phyloP scores from a whole-genome alignment of 176 grass and related monocot species.

The Phoenix dactylifera region DNA sequence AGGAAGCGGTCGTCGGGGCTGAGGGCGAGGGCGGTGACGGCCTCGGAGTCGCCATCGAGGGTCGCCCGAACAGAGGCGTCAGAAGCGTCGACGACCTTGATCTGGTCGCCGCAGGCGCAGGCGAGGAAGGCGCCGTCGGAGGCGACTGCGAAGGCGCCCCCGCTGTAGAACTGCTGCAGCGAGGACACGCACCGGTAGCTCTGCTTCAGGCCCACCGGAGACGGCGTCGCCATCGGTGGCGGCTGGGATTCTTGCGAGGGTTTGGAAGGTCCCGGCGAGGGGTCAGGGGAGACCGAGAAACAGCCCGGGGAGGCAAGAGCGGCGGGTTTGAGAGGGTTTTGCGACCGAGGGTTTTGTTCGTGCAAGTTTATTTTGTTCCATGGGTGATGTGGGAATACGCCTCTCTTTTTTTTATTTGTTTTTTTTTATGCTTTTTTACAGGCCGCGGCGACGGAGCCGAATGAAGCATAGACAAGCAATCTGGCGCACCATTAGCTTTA shows the following conservation, averaged over 20 bases:
- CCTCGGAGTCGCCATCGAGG: conserved; percentile 47
- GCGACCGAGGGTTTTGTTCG: no score
- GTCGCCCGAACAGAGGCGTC: conserved; percentile 46
- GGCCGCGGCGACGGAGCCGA: no score
- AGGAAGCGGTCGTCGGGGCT: conserved; percentile 57
- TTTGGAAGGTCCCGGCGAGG: no score
- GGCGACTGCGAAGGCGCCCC: conserved; percentile 63
- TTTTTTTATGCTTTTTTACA: no score
- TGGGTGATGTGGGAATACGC: no score
- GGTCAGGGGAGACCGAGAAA: neutral
- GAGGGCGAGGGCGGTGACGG: conserved; percentile 54
- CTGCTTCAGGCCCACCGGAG: conserved; percentile 28
- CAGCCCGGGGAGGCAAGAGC: no score
- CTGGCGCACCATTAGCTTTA: no score
- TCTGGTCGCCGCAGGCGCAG: conserved; percentile 74
- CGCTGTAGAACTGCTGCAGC: conserved; percentile 84
- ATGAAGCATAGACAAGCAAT: no score
- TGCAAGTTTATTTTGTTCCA: no score
- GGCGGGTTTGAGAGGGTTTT: no score
- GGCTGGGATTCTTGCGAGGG: neutral
- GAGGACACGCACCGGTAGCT: conserved; percentile 70
- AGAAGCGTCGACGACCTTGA: conserved; percentile 44
- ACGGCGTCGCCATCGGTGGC: neutral
- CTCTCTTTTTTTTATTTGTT: no score
- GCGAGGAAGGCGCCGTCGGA: conserved; percentile 53